Percentiles rank a stretch among this genome's conserved stretches.
These are phyloP conservation scores for Ophiobolus disseminans DNA, from an alignment of 2,329 filamentous ascomycete species.

Conservation along the genomic window DNA sequence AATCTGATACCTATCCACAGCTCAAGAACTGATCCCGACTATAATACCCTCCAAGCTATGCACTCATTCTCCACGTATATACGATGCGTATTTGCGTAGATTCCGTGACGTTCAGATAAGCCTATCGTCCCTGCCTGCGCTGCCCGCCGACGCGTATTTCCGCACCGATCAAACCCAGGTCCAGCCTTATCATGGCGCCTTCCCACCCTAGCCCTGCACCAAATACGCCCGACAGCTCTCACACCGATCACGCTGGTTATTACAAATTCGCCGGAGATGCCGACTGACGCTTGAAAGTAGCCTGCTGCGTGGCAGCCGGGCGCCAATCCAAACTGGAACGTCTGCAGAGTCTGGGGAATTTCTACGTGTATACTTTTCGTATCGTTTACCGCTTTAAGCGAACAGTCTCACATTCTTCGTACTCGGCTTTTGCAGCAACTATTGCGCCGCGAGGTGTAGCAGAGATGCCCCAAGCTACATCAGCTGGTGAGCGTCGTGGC, in stretches of 20 bases:
- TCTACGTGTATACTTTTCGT: constrained; percentile 1
- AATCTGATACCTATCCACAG: too few relatives aligned
- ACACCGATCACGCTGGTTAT: constrained; percentile 18
- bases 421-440: constrained; percentile 34
- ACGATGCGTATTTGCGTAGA: too few relatives aligned
- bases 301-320: constrained; percentile 12
- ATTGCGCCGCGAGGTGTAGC: constrained; percentile 32
- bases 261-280: constrained; percentile 11
- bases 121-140: too few relatives aligned
- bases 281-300: constrained; percentile 3
- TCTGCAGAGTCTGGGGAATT: constrained; percentile 10
- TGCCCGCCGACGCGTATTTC: neutral
- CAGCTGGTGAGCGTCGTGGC: constrained; percentile 1
- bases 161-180: constrained; percentile 4
- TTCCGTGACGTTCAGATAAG: too few relatives aligned
- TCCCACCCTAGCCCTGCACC: neutral
- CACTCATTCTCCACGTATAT: too few relatives aligned
- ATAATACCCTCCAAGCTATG: too few relatives aligned
- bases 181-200: neutral
- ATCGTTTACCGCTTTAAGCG: constrained; percentile 18
- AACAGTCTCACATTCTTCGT: constrained; percentile 31
- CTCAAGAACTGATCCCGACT: too few relatives aligned
- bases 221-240: constrained; percentile 5
- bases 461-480: constrained; percentile 27
- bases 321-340: constrained; percentile 25